Percentiles rank a stretch among this genome's conserved stretches.
Conservation (phyloP, 192 early-diverging fungal genomes). For the Coemansia nantahalensis region DNA sequence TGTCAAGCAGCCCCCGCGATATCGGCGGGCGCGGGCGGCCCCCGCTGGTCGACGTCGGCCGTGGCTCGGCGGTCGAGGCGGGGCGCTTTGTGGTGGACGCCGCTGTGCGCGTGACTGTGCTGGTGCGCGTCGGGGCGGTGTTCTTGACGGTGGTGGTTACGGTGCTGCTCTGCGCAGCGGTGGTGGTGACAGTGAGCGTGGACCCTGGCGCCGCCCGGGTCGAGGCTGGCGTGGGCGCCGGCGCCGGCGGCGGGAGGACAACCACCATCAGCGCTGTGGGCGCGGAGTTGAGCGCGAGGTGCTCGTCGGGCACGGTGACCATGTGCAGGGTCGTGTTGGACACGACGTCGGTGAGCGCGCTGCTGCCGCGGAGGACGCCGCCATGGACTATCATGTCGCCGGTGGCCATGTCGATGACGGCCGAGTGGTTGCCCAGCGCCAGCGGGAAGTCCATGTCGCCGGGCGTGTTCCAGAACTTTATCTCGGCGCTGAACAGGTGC, state of each 20-base stretch:
- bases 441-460: constrained; percentile 6
- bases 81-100: no score
- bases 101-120: no score
- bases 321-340: constrained; percentile 41
- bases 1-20: neutral
- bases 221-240: neutral
- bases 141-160: constrained; percentile 2
- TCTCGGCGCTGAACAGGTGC: constrained; percentile 40
- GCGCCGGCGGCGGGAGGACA: no score
- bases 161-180: no score
- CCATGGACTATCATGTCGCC: constrained; percentile 45
- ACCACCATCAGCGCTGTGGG: neutral
- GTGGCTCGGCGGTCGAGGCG: neutral
- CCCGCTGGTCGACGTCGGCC: neutral
- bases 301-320: constrained; percentile 22
- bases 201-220: no score
- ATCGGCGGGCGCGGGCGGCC: no score
- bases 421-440: constrained; percentile 30
- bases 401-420: constrained; percentile 18
- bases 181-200: constrained; percentile 2
- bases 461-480: constrained; percentile 39
- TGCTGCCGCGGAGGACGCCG: constrained; percentile 8
- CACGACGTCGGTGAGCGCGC: neutral
- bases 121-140: neutral
- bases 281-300: constrained; percentile 1